These are phyloP conservation scores for Leccinum disarticulatum DNA, from an alignment of 768 basidiomycete species.

Conservation along the genomic window DNA sequence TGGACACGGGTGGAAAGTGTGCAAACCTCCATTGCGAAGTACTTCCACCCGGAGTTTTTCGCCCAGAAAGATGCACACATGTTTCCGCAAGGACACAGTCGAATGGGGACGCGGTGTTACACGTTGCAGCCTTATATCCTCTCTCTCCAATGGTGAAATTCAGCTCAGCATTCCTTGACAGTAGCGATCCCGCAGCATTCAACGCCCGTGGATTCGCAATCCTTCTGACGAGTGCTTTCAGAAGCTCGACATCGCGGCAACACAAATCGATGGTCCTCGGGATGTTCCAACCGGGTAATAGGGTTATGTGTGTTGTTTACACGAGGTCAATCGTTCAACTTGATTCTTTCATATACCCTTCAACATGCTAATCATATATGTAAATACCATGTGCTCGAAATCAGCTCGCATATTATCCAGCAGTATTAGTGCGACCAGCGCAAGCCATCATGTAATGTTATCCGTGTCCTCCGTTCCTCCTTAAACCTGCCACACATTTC, in stretches of 20 bases:
- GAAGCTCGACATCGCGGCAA: background rate
- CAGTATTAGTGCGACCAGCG: background rate
- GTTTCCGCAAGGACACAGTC: background rate
- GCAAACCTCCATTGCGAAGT: background rate
- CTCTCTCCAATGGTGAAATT: background rate
- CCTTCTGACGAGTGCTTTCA: background rate
- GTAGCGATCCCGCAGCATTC: background rate
- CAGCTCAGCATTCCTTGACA: background rate
- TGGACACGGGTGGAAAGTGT: background rate
- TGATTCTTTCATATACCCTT: background rate
- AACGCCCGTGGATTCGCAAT: background rate
- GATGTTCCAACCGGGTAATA: background rate
- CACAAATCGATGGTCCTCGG: background rate
- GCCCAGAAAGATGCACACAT: background rate
- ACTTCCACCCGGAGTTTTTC: background rate
- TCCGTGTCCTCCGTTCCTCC: slow-evolving; percentile 4
- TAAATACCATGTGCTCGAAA: background rate
- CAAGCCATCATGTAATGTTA: background rate
- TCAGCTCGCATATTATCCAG: background rate
- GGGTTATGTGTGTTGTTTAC: background rate
- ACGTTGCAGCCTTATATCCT: background rate
- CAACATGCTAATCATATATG: background rate
- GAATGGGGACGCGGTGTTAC: background rate
- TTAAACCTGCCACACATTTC: background rate
- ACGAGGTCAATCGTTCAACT: background rate